Evolutionary conservation across 257 asterid species (phyloP).

Genomic region (Ilex aquifolium): DNA sequence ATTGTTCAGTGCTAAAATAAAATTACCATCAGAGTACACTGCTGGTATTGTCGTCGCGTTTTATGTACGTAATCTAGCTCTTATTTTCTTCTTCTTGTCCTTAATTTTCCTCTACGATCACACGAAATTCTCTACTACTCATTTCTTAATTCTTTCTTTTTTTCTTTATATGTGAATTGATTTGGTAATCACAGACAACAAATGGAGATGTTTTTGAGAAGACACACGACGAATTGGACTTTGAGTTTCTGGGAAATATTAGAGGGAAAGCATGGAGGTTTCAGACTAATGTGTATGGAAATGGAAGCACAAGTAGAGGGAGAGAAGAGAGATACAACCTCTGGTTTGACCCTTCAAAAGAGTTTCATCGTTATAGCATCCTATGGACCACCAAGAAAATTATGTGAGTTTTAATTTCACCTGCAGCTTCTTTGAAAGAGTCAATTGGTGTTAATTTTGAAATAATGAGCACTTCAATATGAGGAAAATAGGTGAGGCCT

Average conservation of each 20-base stretch:
- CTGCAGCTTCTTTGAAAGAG: constrained; percentile 18
- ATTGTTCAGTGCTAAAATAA: constrained; percentile 82
- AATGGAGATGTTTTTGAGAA: constrained; percentile 61
- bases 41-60: constrained; percentile 95
- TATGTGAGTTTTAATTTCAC: not conserved
- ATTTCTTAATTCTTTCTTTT: not conserved
- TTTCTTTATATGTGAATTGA: not conserved
- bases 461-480: too few species aligned
- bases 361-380: not conserved
- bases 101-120: not conserved
- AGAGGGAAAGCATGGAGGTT: constrained; percentile 88
- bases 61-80: constrained; percentile 39
- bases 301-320: constrained; percentile 87
- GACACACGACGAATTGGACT: constrained; percentile 82
- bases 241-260: constrained; percentile 85
- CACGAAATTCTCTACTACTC: too few species aligned
- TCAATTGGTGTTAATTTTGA: constrained; percentile 26
- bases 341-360: constrained; percentile 26
- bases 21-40: constrained; percentile 79
- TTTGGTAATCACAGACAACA: constrained; percentile 48
- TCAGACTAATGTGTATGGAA: constrained; percentile 94
- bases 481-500: too few species aligned
- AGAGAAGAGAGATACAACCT: constrained; percentile 85
- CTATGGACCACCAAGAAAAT: not conserved
- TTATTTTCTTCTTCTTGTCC: not conserved